Conservation (phyloP, 345 rosid species). For the Acer campestre region DNA sequence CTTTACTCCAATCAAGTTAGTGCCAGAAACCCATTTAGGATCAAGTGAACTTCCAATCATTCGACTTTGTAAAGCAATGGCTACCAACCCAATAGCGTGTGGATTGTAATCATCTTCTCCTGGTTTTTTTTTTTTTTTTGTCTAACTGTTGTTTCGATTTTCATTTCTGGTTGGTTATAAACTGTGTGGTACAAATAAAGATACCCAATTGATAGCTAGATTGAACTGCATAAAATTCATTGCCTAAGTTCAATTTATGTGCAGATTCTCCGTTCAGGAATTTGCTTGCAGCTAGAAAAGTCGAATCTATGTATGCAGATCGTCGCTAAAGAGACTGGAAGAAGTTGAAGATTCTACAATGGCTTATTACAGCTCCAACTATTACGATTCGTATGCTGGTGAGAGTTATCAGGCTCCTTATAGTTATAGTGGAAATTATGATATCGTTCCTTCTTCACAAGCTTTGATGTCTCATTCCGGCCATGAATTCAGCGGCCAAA, state of each 20-base stretch:
- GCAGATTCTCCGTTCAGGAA: neutral
- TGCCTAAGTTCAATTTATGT: neutral
- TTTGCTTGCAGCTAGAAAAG: neutral
- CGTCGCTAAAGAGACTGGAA: neutral
- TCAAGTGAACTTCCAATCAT: neutral
- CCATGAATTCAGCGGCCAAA: conserved; percentile 14
- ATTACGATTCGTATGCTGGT: conserved; percentile 7
- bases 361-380: conserved; percentile 29
- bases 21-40: neutral
- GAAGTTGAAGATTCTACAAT: conserved; percentile 13
- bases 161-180: neutral
- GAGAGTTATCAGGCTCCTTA: conserved; percentile 15
- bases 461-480: conserved; percentile 6
- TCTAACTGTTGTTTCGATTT: neutral
- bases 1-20: neutral
- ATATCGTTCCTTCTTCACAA: conserved; percentile 16
- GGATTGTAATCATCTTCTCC: conserved; percentile 5
- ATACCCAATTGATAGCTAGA: neutral
- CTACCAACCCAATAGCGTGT: neutral
- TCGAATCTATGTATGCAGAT: neutral
- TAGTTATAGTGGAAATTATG: conserved; percentile 2
- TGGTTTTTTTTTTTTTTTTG: neutral
- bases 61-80: neutral
- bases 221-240: neutral
- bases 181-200: conserved; percentile 3